Conservation (phyloP, 805 yeast genomes). For the Cyberlindnera xylosilytica region DNA sequence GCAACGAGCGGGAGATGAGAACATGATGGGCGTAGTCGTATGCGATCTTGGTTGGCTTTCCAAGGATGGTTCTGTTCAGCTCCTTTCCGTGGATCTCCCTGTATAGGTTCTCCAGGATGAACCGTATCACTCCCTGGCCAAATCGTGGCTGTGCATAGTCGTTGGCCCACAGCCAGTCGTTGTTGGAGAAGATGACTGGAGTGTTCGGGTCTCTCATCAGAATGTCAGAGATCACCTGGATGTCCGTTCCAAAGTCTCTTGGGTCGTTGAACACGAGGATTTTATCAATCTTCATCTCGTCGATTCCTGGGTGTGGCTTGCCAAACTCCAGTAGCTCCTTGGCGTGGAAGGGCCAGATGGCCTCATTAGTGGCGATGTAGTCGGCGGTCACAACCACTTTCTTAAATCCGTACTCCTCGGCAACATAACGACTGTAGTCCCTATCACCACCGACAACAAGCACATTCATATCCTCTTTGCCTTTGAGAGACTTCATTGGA, state of each 20-base stretch:
- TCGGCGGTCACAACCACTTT: constrained; percentile 75
- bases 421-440: constrained; percentile 69
- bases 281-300: constrained; percentile 47
- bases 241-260: constrained; percentile 81
- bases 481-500: constrained; percentile 64
- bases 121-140: constrained; percentile 88
- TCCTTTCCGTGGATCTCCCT: constrained; percentile 44
- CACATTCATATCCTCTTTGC: constrained; percentile 52
- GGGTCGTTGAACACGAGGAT: constrained; percentile 86
- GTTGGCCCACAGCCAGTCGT: constrained; percentile 87
- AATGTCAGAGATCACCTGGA: constrained; percentile 73
- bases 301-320: constrained; percentile 17
- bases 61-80: constrained; percentile 59
- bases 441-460: constrained; percentile 82
- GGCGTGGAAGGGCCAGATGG: constrained; percentile 72
- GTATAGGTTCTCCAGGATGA: constrained; percentile 59
- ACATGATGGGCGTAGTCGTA: constrained; percentile 82
- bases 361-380: constrained; percentile 61
- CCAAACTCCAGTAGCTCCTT: constrained; percentile 42
- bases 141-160: constrained; percentile 74
- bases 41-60: constrained; percentile 78
- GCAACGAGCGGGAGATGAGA: constrained; percentile 36
- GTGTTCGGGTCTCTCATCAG: constrained; percentile 62
- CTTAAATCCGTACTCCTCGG: constrained; percentile 71
- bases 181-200: constrained; percentile 77